Evolutionary conservation across 805 yeast species (phyloP).

Genomic region (Wickerhamiella bombiphila): DNA sequence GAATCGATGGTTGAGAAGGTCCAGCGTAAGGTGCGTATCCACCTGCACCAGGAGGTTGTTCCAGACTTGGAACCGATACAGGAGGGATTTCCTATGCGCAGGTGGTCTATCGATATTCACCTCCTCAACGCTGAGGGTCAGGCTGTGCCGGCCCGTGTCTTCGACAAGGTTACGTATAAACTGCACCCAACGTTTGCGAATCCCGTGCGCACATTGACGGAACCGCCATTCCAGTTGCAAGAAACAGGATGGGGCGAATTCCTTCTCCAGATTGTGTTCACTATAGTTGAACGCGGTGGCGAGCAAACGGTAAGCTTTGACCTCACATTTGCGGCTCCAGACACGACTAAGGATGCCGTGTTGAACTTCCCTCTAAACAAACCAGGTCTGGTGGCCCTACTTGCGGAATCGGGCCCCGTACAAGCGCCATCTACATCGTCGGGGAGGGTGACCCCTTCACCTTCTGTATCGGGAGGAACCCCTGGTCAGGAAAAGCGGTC

Average conservation of each 20-base stretch:
- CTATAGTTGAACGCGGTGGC: conserved; percentile 72
- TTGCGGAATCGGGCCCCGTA: conserved; percentile 71
- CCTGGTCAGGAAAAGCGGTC: conserved; percentile 11
- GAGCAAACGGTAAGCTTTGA: conserved; percentile 81
- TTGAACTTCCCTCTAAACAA: conserved; percentile 64
- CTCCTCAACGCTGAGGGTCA: conserved; percentile 68
- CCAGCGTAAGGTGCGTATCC: conserved; percentile 75
- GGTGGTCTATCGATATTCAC: conserved; percentile 72
- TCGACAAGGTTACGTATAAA: conserved; percentile 85
- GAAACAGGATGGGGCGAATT: conserved; percentile 99
- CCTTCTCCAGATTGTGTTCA: conserved; percentile 67
- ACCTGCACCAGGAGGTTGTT: conserved; percentile 70
- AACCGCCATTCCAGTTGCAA: conserved; percentile 71
- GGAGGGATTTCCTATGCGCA: conserved; percentile 86
- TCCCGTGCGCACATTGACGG: conserved; percentile 68
- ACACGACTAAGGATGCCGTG: conserved; percentile 63
- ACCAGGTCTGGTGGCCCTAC: conserved; percentile 53
- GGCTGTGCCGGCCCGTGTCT: conserved; percentile 70
- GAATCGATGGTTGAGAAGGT: conserved; percentile 30
- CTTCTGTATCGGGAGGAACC: conserved; percentile 11
- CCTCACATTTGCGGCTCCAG: conserved; percentile 66
- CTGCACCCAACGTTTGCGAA: conserved; percentile 90
- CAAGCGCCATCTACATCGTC: conserved; percentile 30
- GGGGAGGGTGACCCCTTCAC: conserved; percentile 4
- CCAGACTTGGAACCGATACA: conserved; percentile 73